Evolutionary conservation across 805 yeast species (phyloP), one percentile per base, ranked within the genome.

Genomic region (Pichia manshurica): DNA sequence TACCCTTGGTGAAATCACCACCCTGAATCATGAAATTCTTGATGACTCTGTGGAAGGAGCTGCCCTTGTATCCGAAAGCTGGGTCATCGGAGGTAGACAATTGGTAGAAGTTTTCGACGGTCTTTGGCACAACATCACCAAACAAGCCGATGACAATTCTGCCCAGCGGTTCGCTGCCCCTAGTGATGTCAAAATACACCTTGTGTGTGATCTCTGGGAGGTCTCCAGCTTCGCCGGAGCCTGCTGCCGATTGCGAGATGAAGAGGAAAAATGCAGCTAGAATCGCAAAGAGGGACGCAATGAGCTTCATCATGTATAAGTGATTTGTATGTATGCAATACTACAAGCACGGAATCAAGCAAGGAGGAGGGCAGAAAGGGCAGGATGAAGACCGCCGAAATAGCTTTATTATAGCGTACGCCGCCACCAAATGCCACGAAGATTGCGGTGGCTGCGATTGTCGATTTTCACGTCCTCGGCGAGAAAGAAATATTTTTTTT

Each of bases 41-140:
- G 61, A 83, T 83, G 51, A 83, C 82, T 63, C 90, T 71, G 71
- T 84, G 89, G 79, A 84, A 84, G 48, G 75, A 71, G 15, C 85
- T 77, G 51, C 74, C 74, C 54, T 73, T 68, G 71, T 81, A 83
- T 33, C 82, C 81, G 61, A 82, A 72, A 34, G 72, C 66, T 31
- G 85, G 80, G 61, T 87, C 88, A 45, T 81, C 84, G 17, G 95
- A 91, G 41, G 81, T 72, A 44, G 88, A 72, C 65, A 89, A 75
- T 60, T 84, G 84, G 59, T 87, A 80, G 70, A 89, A 89, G 74
- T 90, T 90, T 66, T 87, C 90, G 35, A 75, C 93, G 23, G 97
- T 90, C 67, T 84, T 85, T 57, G 95, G 96, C 35, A 84, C 91
- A 42, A 79, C 86, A 21, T 81, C 78, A 41, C 96, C 97, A 63